phyloP scores from a whole-genome alignment of 495 filamentous ascomycete species.

The Talaromyces ruber region DNA sequence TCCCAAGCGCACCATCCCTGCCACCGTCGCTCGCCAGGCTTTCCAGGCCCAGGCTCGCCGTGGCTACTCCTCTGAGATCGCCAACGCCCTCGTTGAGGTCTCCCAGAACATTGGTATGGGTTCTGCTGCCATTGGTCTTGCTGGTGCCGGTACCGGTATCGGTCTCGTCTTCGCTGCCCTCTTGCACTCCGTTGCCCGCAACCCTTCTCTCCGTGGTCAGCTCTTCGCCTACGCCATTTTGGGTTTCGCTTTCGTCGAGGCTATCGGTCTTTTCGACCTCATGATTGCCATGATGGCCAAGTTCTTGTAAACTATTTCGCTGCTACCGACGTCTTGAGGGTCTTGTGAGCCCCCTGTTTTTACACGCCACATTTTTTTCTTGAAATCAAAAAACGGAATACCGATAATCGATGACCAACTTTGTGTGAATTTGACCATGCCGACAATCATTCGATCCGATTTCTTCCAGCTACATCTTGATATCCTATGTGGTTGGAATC shows the following conservation, averaged over 20 bases:
- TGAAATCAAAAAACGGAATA: background rate
- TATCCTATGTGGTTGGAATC: background rate
- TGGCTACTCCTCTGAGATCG: constrained; percentile 74
- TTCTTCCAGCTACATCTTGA: background rate
- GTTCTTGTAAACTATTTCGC: constrained; percentile 37
- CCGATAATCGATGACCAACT: background rate
- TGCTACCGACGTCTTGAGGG: background rate
- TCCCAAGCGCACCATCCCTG: constrained; percentile 59
- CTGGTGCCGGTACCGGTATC: constrained; percentile 88
- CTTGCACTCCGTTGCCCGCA: constrained; percentile 75
- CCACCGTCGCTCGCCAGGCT: constrained; percentile 52
- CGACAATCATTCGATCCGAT: background rate
- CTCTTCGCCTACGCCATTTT: constrained; percentile 92
- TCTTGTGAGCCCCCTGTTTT: background rate
- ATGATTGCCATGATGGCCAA: constrained; percentile 90
- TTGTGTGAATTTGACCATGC: background rate
- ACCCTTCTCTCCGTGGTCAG: constrained; percentile 82
- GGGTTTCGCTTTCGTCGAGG: constrained; percentile 89
- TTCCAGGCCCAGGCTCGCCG: constrained; percentile 54
- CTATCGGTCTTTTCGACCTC: constrained; percentile 87
- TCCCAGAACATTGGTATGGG: constrained; percentile 85
- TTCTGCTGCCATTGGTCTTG: constrained; percentile 79
- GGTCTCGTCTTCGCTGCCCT: constrained; percentile 85
- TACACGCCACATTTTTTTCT: constrained; percentile 1
- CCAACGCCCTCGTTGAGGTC: constrained; percentile 76